These are phyloP conservation scores for Tieghemostelium lacteum DNA, from an alignment of 78 protist genomes.

Conservation along the genomic window DNA sequence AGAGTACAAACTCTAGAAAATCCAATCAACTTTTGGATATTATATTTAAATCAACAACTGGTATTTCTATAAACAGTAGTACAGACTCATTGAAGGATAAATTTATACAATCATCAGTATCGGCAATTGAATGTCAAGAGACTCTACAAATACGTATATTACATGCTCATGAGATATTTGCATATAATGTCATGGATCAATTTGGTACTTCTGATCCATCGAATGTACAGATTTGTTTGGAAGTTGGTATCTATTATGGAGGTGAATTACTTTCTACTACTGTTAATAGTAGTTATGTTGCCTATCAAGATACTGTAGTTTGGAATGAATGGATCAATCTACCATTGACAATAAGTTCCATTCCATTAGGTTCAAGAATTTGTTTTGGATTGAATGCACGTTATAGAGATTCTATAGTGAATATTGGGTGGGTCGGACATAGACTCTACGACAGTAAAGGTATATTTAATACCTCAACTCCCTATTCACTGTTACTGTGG, in stretches of 20 bases:
- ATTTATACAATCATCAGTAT: neutral
- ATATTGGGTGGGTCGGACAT: slow-evolving; percentile 72
- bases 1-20: neutral
- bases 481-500: slow-evolving; percentile 56
- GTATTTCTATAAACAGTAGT: neutral
- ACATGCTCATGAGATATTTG: slow-evolving; percentile 63
- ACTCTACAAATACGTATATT: slow-evolving; percentile 37
- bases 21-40: neutral
- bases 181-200: neutral
- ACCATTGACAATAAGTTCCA: slow-evolving; percentile 20
- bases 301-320: slow-evolving; percentile 60
- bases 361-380: slow-evolving; percentile 52
- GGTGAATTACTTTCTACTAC: slow-evolving; percentile 31
- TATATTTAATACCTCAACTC: slow-evolving; percentile 45
- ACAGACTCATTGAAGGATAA: neutral
- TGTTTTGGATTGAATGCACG: slow-evolving; percentile 45
- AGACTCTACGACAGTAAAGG: slow-evolving; percentile 39
- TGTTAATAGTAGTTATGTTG: neutral
- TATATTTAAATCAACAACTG: neutral
- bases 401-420: slow-evolving; percentile 8
- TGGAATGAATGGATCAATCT: slow-evolving; percentile 74
- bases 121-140: slow-evolving; percentile 11
- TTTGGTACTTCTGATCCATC: slow-evolving; percentile 26
- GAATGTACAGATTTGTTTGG: slow-evolving; percentile 30
- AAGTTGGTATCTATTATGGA: slow-evolving; percentile 51